These are phyloP conservation scores for Symmetrospora coprosmae DNA, from an alignment of 768 basidiomycete species.

Conservation along the genomic window DNA sequence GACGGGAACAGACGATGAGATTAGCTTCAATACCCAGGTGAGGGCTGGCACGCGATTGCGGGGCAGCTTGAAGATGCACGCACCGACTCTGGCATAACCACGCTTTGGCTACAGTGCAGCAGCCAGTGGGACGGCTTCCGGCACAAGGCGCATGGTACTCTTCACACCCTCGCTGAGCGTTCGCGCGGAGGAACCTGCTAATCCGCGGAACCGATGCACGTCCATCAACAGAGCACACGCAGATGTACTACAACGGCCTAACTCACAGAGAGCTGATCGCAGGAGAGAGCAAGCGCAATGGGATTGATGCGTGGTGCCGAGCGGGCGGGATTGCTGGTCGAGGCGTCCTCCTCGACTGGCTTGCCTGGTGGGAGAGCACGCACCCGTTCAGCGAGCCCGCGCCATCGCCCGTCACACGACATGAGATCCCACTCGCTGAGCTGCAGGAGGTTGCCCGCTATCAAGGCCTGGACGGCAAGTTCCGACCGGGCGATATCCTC, in stretches of 20 bases:
- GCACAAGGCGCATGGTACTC: constrained; percentile 23
- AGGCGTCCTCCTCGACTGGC: constrained; percentile 26
- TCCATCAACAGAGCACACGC: neutral
- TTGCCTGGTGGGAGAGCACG: constrained; percentile 18
- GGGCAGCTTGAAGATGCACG: too few species aligned
- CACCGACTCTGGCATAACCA: neutral
- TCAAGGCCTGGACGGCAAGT: constrained; percentile 11
- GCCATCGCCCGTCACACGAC: neutral
- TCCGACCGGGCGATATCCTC: constrained; percentile 25
- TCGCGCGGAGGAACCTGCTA: too few species aligned
- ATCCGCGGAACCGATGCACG: too few species aligned
- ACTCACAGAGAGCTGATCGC: constrained; percentile 1
- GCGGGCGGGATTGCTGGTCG: constrained; percentile 26
- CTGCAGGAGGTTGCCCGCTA: constrained; percentile 19
- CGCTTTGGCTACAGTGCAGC: too few species aligned
- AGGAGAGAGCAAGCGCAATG: neutral
- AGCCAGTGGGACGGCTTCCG: constrained; percentile 26
- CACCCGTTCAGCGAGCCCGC: neutral
- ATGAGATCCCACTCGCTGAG: constrained; percentile 16
- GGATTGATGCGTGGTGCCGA: constrained; percentile 14
- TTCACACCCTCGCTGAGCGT: too few species aligned
- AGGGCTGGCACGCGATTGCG: too few species aligned
- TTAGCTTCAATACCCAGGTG: neutral
- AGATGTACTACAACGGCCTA: constrained; percentile 4
- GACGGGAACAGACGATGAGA: constrained; percentile 16